phyloP scores from a whole-genome alignment of 345 rosid genomes.

The Eucalyptus urophylla region DNA sequence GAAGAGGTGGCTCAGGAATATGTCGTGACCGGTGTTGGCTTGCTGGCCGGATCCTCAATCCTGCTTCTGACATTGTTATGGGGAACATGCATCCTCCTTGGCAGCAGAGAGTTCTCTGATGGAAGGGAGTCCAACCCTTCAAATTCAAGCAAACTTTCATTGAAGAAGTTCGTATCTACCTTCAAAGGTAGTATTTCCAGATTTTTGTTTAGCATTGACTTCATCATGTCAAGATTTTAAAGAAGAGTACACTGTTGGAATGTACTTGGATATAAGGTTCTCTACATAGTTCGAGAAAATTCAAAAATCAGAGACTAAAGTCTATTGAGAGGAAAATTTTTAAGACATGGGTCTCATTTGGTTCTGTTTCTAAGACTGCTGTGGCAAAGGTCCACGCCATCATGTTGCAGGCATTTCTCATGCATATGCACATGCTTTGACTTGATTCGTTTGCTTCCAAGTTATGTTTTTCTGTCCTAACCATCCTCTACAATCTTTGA shows the following conservation, averaged over 20 bases:
- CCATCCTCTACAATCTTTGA: background rate
- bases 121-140: background rate
- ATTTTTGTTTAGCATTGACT: background rate
- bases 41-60: conserved; percentile 35
- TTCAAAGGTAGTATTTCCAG: background rate
- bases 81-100: conserved; percentile 30
- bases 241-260: background rate
- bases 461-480: background rate
- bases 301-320: background rate
- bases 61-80: conserved; percentile 32
- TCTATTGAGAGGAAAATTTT: background rate
- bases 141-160: background rate
- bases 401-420: background rate
- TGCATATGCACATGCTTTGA: background rate
- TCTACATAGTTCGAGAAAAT: background rate
- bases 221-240: background rate
- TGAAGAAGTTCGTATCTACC: background rate
- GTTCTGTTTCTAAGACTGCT: background rate
- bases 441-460: background rate
- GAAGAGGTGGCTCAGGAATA: conserved; percentile 24
- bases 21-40: conserved; percentile 27
- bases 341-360: background rate
- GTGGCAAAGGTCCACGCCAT: background rate
- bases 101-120: background rate
- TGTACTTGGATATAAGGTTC: background rate